Evolutionary conservation across 805 yeast species (phyloP), one percentile per base, ranked within the genome.

Genomic region (Candida parachauliodes): DNA sequence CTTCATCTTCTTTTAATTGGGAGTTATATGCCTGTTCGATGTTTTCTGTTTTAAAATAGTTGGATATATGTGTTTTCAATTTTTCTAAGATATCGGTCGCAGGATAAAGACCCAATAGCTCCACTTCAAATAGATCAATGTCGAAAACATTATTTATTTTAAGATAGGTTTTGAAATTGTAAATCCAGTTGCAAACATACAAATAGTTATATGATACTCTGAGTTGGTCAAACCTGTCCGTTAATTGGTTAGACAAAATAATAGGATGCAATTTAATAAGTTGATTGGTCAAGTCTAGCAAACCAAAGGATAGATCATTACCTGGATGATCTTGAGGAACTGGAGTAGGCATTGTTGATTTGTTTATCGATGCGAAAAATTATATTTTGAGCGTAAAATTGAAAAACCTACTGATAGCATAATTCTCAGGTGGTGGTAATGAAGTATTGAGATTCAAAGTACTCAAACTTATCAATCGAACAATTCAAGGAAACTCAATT

Each of bases 111-210:
- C 25, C 31, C 7, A 78, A 59, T 10, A 81, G 57, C 46, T 81
- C 88, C 48, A 79, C 79, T 49, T 81, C 88, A 42, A 80, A 70
- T 14, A 72, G 59, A 41, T 78, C 81, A 6, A 72, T 70, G 47
- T 79, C 82, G 46, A 80, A 76, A 9, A 65, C 64, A 37, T 79
- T 84, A 9, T 62, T 60, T 37, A 81, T 53, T 46, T 67, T 74
- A 24, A 79, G 53, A 34, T 68, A 65, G 17, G 77, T 78, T 38
- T 79, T 70, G 52, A 74, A 70, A 32, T 69, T 61, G 43, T 68
- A 69, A 19, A 79, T 52, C 86, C 86, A 80, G 53, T 79, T 77
- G 9, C 76, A 54, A 32, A 55, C 60, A 24, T 53, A 58, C 3
- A 58, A 39, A 40, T 58, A 58, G 18, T 46, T 47, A 30, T 47